Percentiles rank a stretch among this genome's conserved stretches.
Conservation (phyloP, 495 filamentous ascomycete species). For the Neurospora pannonica region DNA sequence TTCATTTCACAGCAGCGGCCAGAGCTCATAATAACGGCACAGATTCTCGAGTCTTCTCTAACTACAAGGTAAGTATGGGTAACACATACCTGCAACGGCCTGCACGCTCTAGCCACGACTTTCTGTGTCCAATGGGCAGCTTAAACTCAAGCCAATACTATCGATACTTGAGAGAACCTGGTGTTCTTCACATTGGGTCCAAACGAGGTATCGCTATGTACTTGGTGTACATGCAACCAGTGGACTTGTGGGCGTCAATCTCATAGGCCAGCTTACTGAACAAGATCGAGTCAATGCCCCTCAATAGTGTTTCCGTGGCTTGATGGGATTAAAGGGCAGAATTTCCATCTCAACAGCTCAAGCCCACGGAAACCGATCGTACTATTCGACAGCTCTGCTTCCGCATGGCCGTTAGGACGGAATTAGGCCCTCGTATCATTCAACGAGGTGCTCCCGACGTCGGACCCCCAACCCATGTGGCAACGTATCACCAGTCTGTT, state of each 20-base stretch:
- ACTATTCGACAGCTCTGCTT: not conserved
- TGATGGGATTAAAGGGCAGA: not conserved
- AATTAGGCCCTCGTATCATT: not conserved
- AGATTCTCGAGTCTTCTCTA: not conserved
- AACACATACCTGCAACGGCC: not conserved
- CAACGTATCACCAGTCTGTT: not conserved
- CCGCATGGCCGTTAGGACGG: not conserved
- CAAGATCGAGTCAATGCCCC: not conserved
- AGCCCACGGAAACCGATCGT: not conserved
- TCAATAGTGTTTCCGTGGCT: not conserved
- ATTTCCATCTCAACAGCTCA: not conserved
- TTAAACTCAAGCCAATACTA: not conserved
- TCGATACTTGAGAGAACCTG: not conserved
- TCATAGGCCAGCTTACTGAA: not conserved
- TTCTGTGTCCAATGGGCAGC: not conserved
- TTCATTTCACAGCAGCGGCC: not conserved
- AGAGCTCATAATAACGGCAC: not conserved
- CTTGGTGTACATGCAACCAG: not conserved
- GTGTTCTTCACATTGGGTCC: not conserved
- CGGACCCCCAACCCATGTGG: not conserved
- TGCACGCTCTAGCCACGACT: not conserved
- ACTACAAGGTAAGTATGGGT: not conserved
- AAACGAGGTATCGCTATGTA: not conserved
- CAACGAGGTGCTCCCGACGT: not conserved
- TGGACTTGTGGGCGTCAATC: not conserved